Conservation (phyloP, 2,329 filamentous ascomycete species). For the Phialophora expanda region DNA sequence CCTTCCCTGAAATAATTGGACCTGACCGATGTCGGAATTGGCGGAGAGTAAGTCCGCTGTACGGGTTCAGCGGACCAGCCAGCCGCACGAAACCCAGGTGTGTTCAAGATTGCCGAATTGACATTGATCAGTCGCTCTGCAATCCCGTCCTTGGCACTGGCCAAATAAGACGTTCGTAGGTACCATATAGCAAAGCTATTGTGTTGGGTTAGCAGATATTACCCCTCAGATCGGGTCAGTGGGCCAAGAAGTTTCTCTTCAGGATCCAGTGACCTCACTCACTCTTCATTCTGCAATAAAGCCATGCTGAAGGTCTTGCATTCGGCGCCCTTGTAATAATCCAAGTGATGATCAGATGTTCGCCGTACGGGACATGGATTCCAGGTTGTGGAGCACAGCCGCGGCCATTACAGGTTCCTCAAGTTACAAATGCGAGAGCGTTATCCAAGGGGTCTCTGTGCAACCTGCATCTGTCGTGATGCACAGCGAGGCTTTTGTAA, state of each 20-base stretch:
- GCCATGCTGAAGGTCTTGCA: slow-evolving; percentile 46
- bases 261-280: slow-evolving; percentile 37
- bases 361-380: not conserved
- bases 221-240: not conserved
- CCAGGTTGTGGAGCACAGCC: not conserved
- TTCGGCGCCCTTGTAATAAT: not conserved
- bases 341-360: not conserved
- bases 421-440: not conserved
- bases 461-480: not conserved
- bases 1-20: slow-evolving; percentile 66
- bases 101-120: slow-evolving; percentile 66
- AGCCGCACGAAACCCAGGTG: slow-evolving; percentile 67
- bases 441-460: not conserved
- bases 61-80: slow-evolving; percentile 63
- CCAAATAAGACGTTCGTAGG: slow-evolving; percentile 67
- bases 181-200: slow-evolving; percentile 69
- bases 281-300: slow-evolving; percentile 60
- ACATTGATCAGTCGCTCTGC: slow-evolving; percentile 70
- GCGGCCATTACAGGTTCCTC: not conserved
- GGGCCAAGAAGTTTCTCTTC: not conserved
- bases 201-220: slow-evolving; percentile 7
- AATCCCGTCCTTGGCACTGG: slow-evolving; percentile 68
- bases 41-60: slow-evolving; percentile 69
- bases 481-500: not conserved
- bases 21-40: slow-evolving; percentile 67